Base-by-base conservation (phyloP, 208 protist genomes). In the Trypanosoma melophagium region DNA sequence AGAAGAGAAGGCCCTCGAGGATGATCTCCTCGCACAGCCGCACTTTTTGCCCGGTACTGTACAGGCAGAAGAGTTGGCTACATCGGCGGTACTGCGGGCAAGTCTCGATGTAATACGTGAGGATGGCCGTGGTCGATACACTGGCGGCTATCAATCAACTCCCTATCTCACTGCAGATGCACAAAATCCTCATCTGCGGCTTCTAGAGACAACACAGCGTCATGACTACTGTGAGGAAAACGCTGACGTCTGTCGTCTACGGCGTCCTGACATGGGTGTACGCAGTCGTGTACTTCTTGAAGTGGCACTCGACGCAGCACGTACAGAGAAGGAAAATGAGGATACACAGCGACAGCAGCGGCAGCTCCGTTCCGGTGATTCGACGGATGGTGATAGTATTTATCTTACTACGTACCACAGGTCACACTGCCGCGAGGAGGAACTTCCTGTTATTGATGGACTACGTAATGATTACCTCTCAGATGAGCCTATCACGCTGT, bases 401-500 rank as follows among this genome's bases (percentile, higher is more conserved):
- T 70, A 71, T 31, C 64, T 70, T 2, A 66, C 63, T n/a, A 67
- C 71, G 19, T 71, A 71, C 40, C 65, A 77, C 28, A 62, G 54
- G 45, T 51, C 44, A 16, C 64, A 77, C 61, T 77, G 82, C 59
- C 38, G 22, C 0, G 55, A 87, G 21, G 79, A 84, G 64, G 75
- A 81, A 42, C 68, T 85, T 19, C 81, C 79, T 13, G 74, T 81
- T 16, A 76, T 95, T 25, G 74, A 89, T 60, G 57, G 74, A 52
- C 75, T 95, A 31, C 54, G 64, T 25, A 63, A 84, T 10, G 84
- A 89, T 28, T 93, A 96, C 71, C 77, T 91, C 17, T 69, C 66
- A 17, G 90, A 96, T 21, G 87, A 86, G 68, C 78, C 90, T 10
- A 89, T 96, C 58, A 96, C 90, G 12, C 69, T 96, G 25, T 96